phyloP scores from a whole-genome alignment of 1,139 yeast genomes.

The Suhomyces taliae region DNA sequence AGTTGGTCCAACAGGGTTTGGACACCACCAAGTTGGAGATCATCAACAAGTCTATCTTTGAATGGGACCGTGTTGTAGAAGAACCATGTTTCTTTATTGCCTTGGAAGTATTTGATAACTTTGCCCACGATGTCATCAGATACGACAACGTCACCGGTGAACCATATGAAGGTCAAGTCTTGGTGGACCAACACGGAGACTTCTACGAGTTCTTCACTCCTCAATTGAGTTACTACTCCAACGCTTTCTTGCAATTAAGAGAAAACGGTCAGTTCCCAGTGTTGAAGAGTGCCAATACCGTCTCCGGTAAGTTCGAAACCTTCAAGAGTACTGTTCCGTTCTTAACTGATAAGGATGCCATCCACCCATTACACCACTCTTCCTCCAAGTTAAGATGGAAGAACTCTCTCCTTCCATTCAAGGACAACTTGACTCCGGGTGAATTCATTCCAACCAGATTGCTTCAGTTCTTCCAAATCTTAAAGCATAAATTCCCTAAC shows the following conservation, averaged over 20 bases:
- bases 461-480: conserved; percentile 62
- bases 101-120: conserved; percentile 81
- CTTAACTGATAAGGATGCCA: conserved; percentile 27
- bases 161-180: conserved; percentile 79
- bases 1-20: conserved; percentile 39
- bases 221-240: conserved; percentile 62
- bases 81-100: conserved; percentile 83
- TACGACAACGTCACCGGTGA: conserved; percentile 68
- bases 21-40: conserved; percentile 55
- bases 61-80: conserved; percentile 63
- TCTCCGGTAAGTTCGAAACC: conserved; percentile 24
- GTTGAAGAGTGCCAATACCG: conserved; percentile 22
- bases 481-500: conserved; percentile 68
- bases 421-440: conserved; percentile 68
- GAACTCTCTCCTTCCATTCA: conserved; percentile 52
- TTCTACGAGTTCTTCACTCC: conserved; percentile 75
- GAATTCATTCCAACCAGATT: conserved; percentile 82
- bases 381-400: conserved; percentile 29
- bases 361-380: conserved; percentile 46
- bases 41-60: conserved; percentile 72
- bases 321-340: conserved; percentile 35
- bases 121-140: conserved; percentile 78
- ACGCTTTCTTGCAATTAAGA: conserved; percentile 54
- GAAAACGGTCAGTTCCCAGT: conserved; percentile 45
- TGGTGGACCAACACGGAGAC: conserved; percentile 73